Conservation (phyloP, 164 flowering plant genomes). For the Nymphaea colorata region DNA sequence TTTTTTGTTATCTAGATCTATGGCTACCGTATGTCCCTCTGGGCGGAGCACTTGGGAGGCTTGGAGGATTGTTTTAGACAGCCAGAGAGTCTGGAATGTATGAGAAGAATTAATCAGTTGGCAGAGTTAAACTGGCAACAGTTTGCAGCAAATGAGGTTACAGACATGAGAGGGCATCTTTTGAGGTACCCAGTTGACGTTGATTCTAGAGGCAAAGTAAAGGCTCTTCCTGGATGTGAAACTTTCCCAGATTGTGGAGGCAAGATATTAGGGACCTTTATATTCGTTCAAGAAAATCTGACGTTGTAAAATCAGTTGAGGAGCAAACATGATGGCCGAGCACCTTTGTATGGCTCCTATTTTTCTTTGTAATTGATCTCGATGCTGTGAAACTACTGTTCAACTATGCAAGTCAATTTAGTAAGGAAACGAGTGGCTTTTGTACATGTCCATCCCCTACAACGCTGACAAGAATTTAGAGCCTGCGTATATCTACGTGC, state of each 20-base stretch:
- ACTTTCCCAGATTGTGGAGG: constrained; percentile 89
- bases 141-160: constrained; percentile 48
- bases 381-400: neutral
- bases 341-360: neutral
- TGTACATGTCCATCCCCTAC: neutral
- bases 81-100: constrained; percentile 79
- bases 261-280: constrained; percentile 62
- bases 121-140: constrained; percentile 79
- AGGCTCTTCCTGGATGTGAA: constrained; percentile 59
- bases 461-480: too few relatives aligned
- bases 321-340: neutral
- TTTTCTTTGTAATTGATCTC: neutral
- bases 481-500: neutral
- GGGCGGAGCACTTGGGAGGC: constrained; percentile 92
- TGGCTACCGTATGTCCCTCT: constrained; percentile 94
- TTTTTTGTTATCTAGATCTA: constrained; percentile 33
- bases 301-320: constrained; percentile 37
- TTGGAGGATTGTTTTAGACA: constrained; percentile 52
- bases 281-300: constrained; percentile 81
- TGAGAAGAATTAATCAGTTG: constrained; percentile 43
- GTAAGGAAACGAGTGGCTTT: neutral
- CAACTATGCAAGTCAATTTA: neutral
- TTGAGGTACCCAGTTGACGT: constrained; percentile 87
- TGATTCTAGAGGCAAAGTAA: constrained; percentile 69
- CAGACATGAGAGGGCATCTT: constrained; percentile 86